Evolutionary conservation across 1,139 yeast species (phyloP), one percentile per base, ranked within the genome.

Genomic region (Lipomyces yarrowii): DNA sequence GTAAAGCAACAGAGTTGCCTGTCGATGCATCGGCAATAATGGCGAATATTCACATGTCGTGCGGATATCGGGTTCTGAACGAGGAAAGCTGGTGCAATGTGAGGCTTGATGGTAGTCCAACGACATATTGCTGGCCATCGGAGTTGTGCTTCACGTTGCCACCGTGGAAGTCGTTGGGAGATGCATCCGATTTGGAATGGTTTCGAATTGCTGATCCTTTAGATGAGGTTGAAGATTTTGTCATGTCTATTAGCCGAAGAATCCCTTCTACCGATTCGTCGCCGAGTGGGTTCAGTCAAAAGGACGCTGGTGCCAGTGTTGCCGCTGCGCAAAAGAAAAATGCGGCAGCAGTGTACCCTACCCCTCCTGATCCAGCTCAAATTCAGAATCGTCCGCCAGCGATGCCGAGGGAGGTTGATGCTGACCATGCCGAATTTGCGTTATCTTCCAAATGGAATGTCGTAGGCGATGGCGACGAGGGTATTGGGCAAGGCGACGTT

Each of bases 331-430:
- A 66, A 23, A 59, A 62, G 33, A 32, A 54, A 32, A 57, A 37
- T 15, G 26, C 62, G 10, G 58, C 69, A 3, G 54, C 61, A 2
- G 65, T 77, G 0, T 77, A 77, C 62, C 80, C 80, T 3, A 77
- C 80, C 0, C 80, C 80, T 6, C 80, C 80, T 1, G 80, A 77
- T 61, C 78, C 79, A 23, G 59, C 64, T 8, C 75, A 73, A 51
- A 64, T 58, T 6, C 65, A 71, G 53, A 59, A 64, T 42, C 67
- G 72, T 53, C 66, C 67, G 7, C 61, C 68, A 26, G 21, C 48
- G 10, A 30, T 32, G 39, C 54, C 57, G 57, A 55, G 59, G 37
- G 65, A 26, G 51, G 55, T 15, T 26, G 55, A 62, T 57, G 10
- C 60, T 63, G 15, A 56, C 57, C 13, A 60, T 55, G 54, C 51